Conservation (phyloP, 495 filamentous ascomycete genomes). For the Sabuloglossum arenarium region DNA sequence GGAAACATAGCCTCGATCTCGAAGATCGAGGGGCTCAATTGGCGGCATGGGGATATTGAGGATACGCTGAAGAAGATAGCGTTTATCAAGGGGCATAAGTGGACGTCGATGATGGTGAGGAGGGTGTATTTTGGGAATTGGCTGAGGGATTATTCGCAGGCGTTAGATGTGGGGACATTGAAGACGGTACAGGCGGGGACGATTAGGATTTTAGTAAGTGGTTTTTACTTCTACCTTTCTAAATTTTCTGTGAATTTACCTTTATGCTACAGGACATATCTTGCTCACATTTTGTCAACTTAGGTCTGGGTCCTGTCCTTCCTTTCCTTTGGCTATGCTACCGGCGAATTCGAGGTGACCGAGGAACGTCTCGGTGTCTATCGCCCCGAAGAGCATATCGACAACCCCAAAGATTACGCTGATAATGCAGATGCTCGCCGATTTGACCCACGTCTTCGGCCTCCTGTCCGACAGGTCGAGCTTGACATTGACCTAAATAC, state of each 20-base stretch:
- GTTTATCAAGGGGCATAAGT: slow-evolving; percentile 80
- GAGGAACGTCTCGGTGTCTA: slow-evolving; percentile 80
- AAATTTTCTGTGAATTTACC: too few species aligned
- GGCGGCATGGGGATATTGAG: slow-evolving; percentile 84
- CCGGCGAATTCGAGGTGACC: slow-evolving; percentile 90
- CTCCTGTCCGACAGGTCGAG: slow-evolving; percentile 51
- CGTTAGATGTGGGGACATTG: slow-evolving; percentile 77
- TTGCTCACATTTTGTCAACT: background rate
- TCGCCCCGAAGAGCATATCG: slow-evolving; percentile 87
- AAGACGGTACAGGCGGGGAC: slow-evolving; percentile 78
- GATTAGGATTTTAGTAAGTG: slow-evolving; percentile 55
- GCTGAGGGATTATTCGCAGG: slow-evolving; percentile 46
- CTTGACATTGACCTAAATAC: slow-evolving; percentile 66
- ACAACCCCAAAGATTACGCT: slow-evolving; percentile 78
- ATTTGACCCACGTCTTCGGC: slow-evolving; percentile 65
- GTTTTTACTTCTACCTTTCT: background rate
- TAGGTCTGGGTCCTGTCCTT: slow-evolving; percentile 68
- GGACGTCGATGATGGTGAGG: slow-evolving; percentile 75
- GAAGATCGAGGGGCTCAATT: slow-evolving; percentile 84
- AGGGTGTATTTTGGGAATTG: slow-evolving; percentile 74
- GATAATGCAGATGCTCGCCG: slow-evolving; percentile 71
- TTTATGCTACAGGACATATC: too few species aligned
- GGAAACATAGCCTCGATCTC: slow-evolving; percentile 93
- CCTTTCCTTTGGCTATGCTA: slow-evolving; percentile 90
- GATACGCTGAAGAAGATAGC: slow-evolving; percentile 80